Evolutionary conservation across 2,329 filamentous ascomycete genomes (phyloP).

Genomic region (Beauveria rudraprayagi): DNA sequence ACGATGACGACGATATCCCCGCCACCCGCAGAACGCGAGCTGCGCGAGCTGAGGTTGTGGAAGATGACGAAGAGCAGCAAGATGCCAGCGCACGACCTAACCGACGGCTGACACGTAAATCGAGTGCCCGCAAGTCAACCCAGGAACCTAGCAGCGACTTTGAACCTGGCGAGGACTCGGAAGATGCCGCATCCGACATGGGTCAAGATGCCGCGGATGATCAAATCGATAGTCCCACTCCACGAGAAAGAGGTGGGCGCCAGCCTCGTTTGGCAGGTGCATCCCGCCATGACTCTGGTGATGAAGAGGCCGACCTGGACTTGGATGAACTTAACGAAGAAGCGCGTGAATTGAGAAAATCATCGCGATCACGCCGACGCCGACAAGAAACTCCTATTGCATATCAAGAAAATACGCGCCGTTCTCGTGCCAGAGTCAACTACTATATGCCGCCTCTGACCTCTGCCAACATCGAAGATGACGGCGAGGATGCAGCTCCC

Average conservation of each 20-base stretch:
- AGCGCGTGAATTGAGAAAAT: slow-evolving; percentile 51
- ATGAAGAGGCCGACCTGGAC: slow-evolving; percentile 51
- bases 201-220: slow-evolving; percentile 34
- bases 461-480: slow-evolving; percentile 57
- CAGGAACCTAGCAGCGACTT: slow-evolving; percentile 54
- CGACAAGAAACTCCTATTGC: slow-evolving; percentile 47
- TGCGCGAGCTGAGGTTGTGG: slow-evolving; percentile 23
- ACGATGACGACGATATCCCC: slow-evolving; percentile 42
- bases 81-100: slow-evolving; percentile 24
- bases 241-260: slow-evolving; percentile 37
- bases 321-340: slow-evolving; percentile 59
- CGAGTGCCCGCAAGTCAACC: slow-evolving; percentile 34
- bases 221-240: slow-evolving; percentile 40
- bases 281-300: slow-evolving; percentile 46
- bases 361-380: slow-evolving; percentile 44
- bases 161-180: slow-evolving; percentile 52
- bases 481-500: slow-evolving; percentile 58
- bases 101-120: slow-evolving; percentile 41
- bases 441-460: slow-evolving; percentile 75
- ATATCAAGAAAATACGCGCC: slow-evolving; percentile 47
- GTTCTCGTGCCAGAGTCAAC: slow-evolving; percentile 58
- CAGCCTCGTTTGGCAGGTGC: slow-evolving; percentile 36
- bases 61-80: slow-evolving; percentile 22
- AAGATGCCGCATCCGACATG: slow-evolving; percentile 39
- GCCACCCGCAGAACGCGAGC: slow-evolving; percentile 39